These are phyloP conservation scores for Phellopilus nigrolimitatus DNA, from an alignment of 1,284 basidiomycete species.

Conservation along the genomic window DNA sequence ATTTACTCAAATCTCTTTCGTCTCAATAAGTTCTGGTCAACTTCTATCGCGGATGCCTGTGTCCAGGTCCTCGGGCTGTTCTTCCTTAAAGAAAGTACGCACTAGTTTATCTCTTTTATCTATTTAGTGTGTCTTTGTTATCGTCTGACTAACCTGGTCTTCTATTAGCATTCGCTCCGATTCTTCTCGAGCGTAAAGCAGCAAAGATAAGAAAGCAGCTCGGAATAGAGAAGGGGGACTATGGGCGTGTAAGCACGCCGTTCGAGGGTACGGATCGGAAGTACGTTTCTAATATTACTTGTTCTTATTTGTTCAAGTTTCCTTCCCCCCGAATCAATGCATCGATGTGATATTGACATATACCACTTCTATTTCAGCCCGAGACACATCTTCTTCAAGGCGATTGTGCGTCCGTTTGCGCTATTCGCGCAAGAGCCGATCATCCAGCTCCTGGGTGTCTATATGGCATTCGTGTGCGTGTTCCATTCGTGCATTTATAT, in stretches of 20 bases:
- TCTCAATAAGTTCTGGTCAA: slow-evolving; percentile 35
- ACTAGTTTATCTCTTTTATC: background rate
- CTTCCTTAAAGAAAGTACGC: slow-evolving; percentile 42
- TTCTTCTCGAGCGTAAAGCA: slow-evolving; percentile 45
- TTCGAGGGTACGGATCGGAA: slow-evolving; percentile 27
- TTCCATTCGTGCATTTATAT: background rate
- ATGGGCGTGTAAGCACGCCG: slow-evolving; percentile 26
- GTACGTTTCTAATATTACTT: background rate
- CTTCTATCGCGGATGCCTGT: slow-evolving; percentile 34
- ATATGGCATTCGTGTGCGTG: slow-evolving; percentile 47
- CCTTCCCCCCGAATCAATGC: too few species aligned
- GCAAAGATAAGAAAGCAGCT: slow-evolving; percentile 35
- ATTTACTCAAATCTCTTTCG: slow-evolving; percentile 33
- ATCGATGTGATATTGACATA: too few species aligned
- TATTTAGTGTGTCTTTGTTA: background rate
- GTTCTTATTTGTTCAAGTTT: background rate
- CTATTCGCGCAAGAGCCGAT: slow-evolving; percentile 44
- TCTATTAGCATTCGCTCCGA: slow-evolving; percentile 37
- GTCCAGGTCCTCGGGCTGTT: slow-evolving; percentile 39
- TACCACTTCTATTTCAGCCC: slow-evolving; percentile 31
- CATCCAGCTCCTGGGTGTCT: slow-evolving; percentile 40
- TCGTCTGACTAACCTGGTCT: background rate
- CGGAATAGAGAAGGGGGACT: slow-evolving; percentile 15
- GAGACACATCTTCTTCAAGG: slow-evolving; percentile 32
- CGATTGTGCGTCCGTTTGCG: slow-evolving; percentile 42